Evolutionary conservation across 352 stramenopile species (phyloP), one percentile per base, ranked within the genome.

Genomic region (Pilasporangium apinafurcum): DNA sequence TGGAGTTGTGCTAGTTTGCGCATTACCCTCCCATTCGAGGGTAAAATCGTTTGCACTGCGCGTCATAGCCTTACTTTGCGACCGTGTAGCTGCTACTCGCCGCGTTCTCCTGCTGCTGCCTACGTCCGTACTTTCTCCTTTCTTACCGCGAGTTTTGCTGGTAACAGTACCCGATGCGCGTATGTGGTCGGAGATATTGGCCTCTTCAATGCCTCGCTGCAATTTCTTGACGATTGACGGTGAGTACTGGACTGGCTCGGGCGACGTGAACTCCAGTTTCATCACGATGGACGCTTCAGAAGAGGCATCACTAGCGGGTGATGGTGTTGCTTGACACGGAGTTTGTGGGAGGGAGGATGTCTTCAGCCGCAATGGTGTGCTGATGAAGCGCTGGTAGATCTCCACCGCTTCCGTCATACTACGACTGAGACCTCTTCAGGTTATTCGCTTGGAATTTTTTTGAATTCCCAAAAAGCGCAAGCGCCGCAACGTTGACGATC

Each of bases 381-480:
- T 52, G 44, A 69, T 37, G 39, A 78, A 78, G 25, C 56, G 65
- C 52, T 62, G 44, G 50, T 78, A 78, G 27, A 78, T 65, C 51
- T 56, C 62, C 9, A 48, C 52, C 39, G 51, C 38, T 29, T 61
- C 51, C 21, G 47, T 40, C 61, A 72, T 73, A 44, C 12, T 20
- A n/a, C n/a, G n/a, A n/a, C n/a, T n/a, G n/a, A n/a, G n/a, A n/a
- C n/a, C n/a, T n/a, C n/a, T n/a, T n/a, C n/a, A n/a, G n/a, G n/a
- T n/a, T n/a, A n/a, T n/a, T n/a, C n/a, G n/a, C n/a, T n/a, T n/a
- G n/a, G n/a, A n/a, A n/a, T n/a, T n/a, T n/a, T n/a, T n/a, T n/a
- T n/a, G n/a, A n/a, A n/a, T n/a, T n/a, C n/a, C n/a, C n/a, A n/a
- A n/a, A n/a, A n/a, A n/a, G n/a, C n/a, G n/a, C n/a, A n/a, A n/a